Base-by-base conservation (phyloP, 345 rosid genomes). In the Nephelium lappaceum region DNA sequence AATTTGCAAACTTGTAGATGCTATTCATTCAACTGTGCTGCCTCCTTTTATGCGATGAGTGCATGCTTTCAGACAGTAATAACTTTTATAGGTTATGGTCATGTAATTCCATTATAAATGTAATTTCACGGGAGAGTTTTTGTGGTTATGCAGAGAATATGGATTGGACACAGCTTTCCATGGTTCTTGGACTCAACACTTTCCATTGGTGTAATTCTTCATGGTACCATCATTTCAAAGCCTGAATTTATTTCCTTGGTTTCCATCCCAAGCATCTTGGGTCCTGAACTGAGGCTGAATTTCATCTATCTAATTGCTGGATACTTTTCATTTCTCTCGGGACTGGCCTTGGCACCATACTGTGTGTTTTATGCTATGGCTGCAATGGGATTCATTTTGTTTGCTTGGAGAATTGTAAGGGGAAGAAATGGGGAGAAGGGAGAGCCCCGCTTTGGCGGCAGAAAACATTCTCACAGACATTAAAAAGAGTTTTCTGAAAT, bases 391-490 rank as follows among this genome's bases (percentile, higher is more conserved):
- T 81, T 79, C 79, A 55, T 91, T 73, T 90, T 92, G 36, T 85
- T 82, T 64, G 82, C 86, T 60, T 82, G 72, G 75, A 91, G 81
- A 79, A 64, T 92, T 78, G 77, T 88, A 69, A 89, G 87, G 83
- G 76, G 78, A 84, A 89, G 89, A 81, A 88, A 83, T 55, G 62
- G 78, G 81, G 86, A 89, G 63, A 87, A 81, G 64, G 84, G 88
- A 78, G 93, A 88, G 62, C 81, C 85, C 2, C 90, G 81, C 16
- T 84, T 86, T 58, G 88, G 89, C 43, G 86, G 90, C 71, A 88
- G 87, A 81, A 90, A 89, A 79, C 97, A 89, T 84, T 91, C 91
- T 78, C 99, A 93, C 87, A 88, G 88, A 85, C 97, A 88, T 82
- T 96, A 81, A 60, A 87, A 41, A 18, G 45, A 74, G 43, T 23